Percentiles rank a stretch among this genome's conserved stretches.
Conservation (phyloP, 306 rosid genomes). For the Vigna radiata region DNA sequence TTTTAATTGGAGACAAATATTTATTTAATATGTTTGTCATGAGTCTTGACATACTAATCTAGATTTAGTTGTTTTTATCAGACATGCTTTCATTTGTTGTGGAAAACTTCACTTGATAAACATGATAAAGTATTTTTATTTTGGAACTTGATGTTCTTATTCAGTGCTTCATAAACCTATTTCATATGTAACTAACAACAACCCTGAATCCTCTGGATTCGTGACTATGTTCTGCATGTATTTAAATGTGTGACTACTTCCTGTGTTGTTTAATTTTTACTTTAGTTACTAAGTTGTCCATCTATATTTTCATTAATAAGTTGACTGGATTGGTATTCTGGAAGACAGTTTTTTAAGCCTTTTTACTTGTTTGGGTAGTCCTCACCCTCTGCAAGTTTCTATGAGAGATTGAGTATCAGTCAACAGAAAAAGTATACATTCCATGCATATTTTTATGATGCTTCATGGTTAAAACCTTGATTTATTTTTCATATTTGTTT, state of each 20-base stretch:
- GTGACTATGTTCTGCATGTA: background rate
- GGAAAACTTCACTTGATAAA: background rate
- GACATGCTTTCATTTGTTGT: background rate
- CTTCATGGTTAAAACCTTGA: background rate
- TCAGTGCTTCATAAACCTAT: background rate
- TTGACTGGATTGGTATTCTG: background rate
- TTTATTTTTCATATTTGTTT: background rate
- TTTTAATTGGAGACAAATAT: conserved; percentile 1
- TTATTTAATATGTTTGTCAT: conserved; percentile 5
- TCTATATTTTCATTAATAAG: background rate
- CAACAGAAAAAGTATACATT: background rate
- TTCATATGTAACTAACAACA: background rate
- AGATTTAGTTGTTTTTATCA: background rate
- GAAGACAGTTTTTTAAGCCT: background rate
- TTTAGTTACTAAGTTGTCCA: background rate
- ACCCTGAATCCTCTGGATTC: background rate
- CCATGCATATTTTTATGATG: background rate
- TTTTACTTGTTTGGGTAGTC: conserved; percentile 1
- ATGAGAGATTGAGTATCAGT: background rate
- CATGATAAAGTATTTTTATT: background rate
- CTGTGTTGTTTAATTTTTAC: background rate
- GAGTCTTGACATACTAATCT: background rate
- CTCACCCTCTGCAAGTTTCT: background rate
- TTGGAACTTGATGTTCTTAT: background rate
- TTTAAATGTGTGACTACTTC: background rate